Conservation (phyloP, 148 eudicot genomes). For the Drosera capensis region DNA sequence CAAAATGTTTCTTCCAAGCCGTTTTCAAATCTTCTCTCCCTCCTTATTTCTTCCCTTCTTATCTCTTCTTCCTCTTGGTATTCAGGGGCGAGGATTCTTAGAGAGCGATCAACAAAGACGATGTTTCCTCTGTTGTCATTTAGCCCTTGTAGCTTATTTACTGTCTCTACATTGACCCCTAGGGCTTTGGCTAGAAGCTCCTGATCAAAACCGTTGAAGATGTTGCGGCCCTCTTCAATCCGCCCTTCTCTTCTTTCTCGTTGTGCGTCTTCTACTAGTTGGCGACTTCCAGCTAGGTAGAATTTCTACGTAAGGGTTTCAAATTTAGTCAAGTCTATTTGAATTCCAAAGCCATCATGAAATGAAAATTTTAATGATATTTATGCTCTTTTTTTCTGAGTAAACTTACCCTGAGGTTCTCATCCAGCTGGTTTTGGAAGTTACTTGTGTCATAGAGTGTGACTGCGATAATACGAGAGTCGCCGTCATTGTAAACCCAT, state of each 20-base stretch:
- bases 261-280: conserved; percentile 6
- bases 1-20: no score
- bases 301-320: conserved; percentile 20
- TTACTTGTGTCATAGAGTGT: conserved; percentile 28
- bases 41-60: no score
- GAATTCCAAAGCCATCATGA: neutral
- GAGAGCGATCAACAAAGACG: conserved; percentile 20
- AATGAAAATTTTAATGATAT: neutral
- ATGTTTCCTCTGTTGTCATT: conserved; percentile 35
- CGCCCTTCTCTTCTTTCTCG: conserved; percentile 2
- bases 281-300: conserved; percentile 58
- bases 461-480: conserved; percentile 16
- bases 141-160: conserved; percentile 16
- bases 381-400: neutral
- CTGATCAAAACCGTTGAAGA: conserved; percentile 27
- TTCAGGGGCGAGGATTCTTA: conserved; percentile 17
- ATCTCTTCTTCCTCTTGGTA: conserved; percentile 17
- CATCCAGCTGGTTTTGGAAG: conserved; percentile 45
- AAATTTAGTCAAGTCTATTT: neutral
- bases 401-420: conserved; percentile 25
- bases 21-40: no score
- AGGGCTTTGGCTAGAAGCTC: conserved; percentile 19
- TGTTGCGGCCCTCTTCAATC: conserved; percentile 14
- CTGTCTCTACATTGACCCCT: conserved; percentile 14
- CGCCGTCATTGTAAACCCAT: conserved; percentile 46